Evolutionary conservation across 345 rosid species (phyloP).

Genomic region (Limnanthes douglasii): DNA sequence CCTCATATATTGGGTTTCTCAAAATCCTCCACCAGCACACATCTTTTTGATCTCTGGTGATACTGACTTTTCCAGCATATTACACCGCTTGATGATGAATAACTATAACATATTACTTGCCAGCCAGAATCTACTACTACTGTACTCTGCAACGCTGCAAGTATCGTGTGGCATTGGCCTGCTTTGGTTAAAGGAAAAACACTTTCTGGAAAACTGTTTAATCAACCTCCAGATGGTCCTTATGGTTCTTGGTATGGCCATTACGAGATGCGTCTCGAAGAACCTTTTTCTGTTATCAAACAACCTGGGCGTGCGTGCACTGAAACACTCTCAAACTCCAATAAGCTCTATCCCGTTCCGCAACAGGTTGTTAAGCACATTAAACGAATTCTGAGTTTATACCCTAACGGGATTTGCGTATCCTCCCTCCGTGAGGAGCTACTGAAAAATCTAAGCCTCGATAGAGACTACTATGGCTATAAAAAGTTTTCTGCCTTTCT

Average conservation of each 20-base stretch:
- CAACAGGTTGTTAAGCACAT: slow-evolving; percentile 32
- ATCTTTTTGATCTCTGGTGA: slow-evolving; percentile 71
- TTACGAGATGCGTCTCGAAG: slow-evolving; percentile 40
- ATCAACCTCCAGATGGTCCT: slow-evolving; percentile 95
- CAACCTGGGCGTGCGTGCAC: slow-evolving; percentile 10
- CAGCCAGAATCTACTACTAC: slow-evolving; percentile 21
- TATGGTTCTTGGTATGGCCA: slow-evolving; percentile 90
- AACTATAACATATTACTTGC: slow-evolving; percentile 89
- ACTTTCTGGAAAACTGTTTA: slow-evolving; percentile 38
- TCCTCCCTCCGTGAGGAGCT: slow-evolving; percentile 39
- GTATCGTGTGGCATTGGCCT: slow-evolving; percentile 85
- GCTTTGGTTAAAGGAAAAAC: slow-evolving; percentile 33
- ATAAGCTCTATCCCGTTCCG: slow-evolving; percentile 27
- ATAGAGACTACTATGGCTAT: slow-evolving; percentile 46
- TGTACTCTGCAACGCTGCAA: slow-evolving; percentile 81
- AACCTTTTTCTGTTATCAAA: slow-evolving; percentile 34
- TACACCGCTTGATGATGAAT: slow-evolving; percentile 70
- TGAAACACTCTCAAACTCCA: slow-evolving; percentile 14
- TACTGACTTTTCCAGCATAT: slow-evolving; percentile 39
- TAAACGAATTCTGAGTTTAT: slow-evolving; percentile 20
- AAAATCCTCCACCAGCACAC: slow-evolving; percentile 95
- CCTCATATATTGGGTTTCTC: slow-evolving; percentile 72
- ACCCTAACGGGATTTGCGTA: slow-evolving; percentile 43
- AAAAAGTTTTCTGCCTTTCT: slow-evolving; percentile 46
- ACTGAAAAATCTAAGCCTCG: slow-evolving; percentile 21